Evolutionary conservation across 768 basidiomycete species (phyloP).

Genomic region (Boletus speciosus): DNA sequence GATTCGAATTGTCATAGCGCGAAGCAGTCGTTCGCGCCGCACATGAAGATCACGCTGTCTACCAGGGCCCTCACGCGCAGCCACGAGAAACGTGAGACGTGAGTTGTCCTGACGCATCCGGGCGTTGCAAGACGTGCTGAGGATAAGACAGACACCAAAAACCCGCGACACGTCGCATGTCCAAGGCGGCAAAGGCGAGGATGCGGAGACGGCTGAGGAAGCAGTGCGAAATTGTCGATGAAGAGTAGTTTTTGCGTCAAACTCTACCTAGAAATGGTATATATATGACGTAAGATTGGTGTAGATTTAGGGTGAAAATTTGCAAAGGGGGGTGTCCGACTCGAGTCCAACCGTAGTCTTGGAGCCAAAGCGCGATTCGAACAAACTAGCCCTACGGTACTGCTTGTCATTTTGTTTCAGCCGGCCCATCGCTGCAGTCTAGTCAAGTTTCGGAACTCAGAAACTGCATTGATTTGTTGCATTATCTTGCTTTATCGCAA

Average conservation of each 20-base stretch:
- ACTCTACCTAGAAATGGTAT: slow-evolving; percentile 3
- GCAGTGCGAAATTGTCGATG: slow-evolving; percentile 12
- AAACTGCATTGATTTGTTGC: slow-evolving; percentile 19
- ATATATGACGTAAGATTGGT: slow-evolving; percentile 23
- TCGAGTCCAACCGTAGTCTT: slow-evolving; percentile 7
- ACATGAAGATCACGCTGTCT: slow-evolving; percentile 68
- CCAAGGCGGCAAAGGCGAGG: slow-evolving; percentile 55
- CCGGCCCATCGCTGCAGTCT: slow-evolving; percentile 10
- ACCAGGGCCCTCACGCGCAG: slow-evolving; percentile 40
- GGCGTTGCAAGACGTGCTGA: slow-evolving; percentile 6
- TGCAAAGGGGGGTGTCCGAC: neutral
- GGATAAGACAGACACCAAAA: slow-evolving; percentile 50
- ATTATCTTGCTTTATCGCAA: slow-evolving; percentile 20
- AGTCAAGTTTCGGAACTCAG: slow-evolving; percentile 8
- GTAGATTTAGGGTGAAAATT: slow-evolving; percentile 17
- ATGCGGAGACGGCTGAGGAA: slow-evolving; percentile 44
- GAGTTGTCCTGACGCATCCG: slow-evolving; percentile 17
- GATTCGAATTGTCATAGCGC: slow-evolving; percentile 35
- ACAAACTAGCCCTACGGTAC: neutral
- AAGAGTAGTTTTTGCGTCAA: slow-evolving; percentile 16
- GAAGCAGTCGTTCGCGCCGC: slow-evolving; percentile 56
- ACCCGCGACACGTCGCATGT: slow-evolving; percentile 49
- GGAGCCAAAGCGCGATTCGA: neutral
- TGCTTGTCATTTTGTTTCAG: slow-evolving; percentile 12
- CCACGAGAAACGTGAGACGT: slow-evolving; percentile 35